Percentiles rank a stretch among this genome's conserved stretches.
These are phyloP conservation scores for Colletotrichum liaoningense DNA, from an alignment of 2,329 filamentous ascomycete genomes.

Conservation along the genomic window DNA sequence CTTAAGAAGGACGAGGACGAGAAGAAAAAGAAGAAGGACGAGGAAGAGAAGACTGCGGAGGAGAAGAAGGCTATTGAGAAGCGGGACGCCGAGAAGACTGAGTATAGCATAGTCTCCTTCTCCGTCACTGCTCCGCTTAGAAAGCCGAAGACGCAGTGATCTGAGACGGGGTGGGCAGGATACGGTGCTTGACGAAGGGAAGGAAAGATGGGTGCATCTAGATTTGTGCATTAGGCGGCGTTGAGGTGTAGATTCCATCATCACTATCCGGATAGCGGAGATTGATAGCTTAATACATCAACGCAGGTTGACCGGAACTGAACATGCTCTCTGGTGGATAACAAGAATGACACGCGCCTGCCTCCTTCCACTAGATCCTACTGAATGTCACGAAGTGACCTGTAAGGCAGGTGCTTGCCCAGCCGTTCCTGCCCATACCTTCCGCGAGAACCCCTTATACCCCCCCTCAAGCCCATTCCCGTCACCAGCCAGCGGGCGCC, in stretches of 20 bases:
- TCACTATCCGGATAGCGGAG: too few species aligned
- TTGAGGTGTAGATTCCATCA: background rate
- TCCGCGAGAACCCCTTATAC: too few species aligned
- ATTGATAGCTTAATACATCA: too few species aligned
- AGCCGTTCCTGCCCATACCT: background rate
- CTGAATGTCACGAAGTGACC: too few species aligned
- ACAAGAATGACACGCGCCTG: too few species aligned
- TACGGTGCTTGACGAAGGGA: too few species aligned
- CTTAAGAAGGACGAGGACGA: slow-evolving; percentile 50
- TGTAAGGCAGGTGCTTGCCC: too few species aligned
- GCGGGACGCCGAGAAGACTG: slow-evolving; percentile 33
- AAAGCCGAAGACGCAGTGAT: slow-evolving; percentile 23
- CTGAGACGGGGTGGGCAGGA: background rate
- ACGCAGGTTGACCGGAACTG: too few species aligned
- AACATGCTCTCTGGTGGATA: too few species aligned
- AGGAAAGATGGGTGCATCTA: background rate
- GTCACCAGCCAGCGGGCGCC: too few species aligned
- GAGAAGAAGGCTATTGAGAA: slow-evolving; percentile 29
- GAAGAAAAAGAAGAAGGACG: slow-evolving; percentile 42
- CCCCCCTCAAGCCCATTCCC: too few species aligned
- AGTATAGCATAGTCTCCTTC: slow-evolving; percentile 28
- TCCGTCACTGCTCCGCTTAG: slow-evolving; percentile 30
- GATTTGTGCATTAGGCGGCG: background rate
- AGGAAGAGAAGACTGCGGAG: slow-evolving; percentile 34
- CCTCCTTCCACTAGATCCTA: too few species aligned